Conservation (phyloP, 371 early-diverging fungal genomes). For the Cokeromyces recurvatus region DNA sequence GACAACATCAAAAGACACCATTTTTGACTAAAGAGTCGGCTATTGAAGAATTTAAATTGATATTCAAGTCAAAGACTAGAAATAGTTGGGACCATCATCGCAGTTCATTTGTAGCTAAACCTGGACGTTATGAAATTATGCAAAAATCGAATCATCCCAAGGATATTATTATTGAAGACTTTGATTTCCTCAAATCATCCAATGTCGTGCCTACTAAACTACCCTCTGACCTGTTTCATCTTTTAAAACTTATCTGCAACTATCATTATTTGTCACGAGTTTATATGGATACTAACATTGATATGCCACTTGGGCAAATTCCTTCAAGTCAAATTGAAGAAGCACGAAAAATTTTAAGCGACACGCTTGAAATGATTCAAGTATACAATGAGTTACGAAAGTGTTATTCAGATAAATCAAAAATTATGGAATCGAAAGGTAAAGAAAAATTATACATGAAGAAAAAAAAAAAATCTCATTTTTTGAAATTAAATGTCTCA, state of each 20-base stretch:
- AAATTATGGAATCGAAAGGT: conserved; percentile 4
- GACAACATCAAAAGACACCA: conserved; percentile 60
- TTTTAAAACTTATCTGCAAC: conserved; percentile 46
- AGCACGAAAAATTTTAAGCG: conserved; percentile 33
- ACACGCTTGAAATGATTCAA: conserved; percentile 1
- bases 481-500: too few relatives aligned
- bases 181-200: conserved; percentile 19
- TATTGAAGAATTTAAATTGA: conserved; percentile 49
- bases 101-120: conserved; percentile 31
- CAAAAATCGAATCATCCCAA: conserved; percentile 17
- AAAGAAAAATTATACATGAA: neutral
- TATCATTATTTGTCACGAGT: conserved; percentile 33
- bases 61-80: conserved; percentile 58
- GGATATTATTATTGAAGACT: conserved; percentile 20
- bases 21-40: conserved; percentile 43
- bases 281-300: conserved; percentile 26
- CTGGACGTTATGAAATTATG: conserved; percentile 43
- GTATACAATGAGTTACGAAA: neutral
- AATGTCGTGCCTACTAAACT: conserved; percentile 12
- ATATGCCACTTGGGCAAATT: conserved; percentile 49
- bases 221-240: conserved; percentile 17
- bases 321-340: conserved; percentile 31
- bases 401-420: conserved; percentile 3
- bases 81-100: conserved; percentile 43
- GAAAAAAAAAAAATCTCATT: too few relatives aligned